Conservation (phyloP, 2,329 filamentous ascomycete genomes). For the Pestalotiopsis sp. region DNA sequence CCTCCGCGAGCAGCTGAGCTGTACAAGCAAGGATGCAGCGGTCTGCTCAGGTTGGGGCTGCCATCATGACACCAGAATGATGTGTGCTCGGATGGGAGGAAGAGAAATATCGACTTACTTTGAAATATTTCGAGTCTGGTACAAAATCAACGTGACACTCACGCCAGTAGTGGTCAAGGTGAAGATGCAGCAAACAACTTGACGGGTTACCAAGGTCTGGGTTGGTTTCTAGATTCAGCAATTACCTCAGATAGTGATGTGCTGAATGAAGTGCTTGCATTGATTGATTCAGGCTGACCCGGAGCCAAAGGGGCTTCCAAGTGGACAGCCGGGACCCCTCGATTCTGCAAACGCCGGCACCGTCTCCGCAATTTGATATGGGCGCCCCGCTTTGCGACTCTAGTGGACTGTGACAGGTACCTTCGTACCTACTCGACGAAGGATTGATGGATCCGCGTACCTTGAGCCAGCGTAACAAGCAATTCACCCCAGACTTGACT, state of each 20-base stretch:
- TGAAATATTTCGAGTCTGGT: not conserved
- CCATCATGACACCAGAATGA: not conserved
- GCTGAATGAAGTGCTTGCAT: not conserved
- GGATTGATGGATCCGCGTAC: too few relatives aligned
- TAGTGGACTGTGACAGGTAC: too few relatives aligned
- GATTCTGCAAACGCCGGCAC: not conserved
- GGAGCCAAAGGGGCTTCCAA: not conserved
- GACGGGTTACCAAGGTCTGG: not conserved
- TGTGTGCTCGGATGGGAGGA: not conserved
- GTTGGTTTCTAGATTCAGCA: not conserved
- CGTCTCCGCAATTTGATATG: too few relatives aligned
- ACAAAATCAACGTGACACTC: not conserved
- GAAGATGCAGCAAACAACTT: not conserved
- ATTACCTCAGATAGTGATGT: not conserved
- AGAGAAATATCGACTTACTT: not conserved
- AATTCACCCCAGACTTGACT: not conserved
- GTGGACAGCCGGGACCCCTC: not conserved
- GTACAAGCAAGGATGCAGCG: not conserved
- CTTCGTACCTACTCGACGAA: too few relatives aligned
- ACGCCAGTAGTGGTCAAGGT: not conserved
- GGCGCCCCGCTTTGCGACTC: too few relatives aligned
- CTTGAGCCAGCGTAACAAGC: too few relatives aligned
- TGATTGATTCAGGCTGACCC: not conserved
- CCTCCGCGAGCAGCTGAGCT: not conserved
- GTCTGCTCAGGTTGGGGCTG: not conserved